A percentile compares a stretch with the other conserved stretches of the same genome.
Evolutionary conservation across 2,329 filamentous ascomycete genomes (phyloP).

Genomic region (Zasmidium cellare): DNA sequence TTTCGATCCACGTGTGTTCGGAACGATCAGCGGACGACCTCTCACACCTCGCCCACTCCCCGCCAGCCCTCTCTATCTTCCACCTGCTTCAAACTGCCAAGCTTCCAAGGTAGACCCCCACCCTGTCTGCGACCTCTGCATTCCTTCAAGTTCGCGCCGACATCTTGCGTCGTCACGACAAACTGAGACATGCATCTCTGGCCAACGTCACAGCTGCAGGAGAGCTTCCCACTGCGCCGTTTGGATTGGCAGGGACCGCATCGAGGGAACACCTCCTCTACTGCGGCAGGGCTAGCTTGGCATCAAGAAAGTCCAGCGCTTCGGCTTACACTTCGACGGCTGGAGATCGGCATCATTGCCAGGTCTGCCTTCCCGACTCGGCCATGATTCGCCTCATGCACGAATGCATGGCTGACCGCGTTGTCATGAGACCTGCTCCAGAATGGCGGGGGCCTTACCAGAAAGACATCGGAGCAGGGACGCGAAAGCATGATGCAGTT

Average conservation of each 20-base stretch:
- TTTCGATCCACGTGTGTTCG: neutral
- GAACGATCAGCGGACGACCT: neutral
- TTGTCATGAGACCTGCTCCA: neutral
- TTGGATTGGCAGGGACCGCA: neutral
- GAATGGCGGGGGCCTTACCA: neutral
- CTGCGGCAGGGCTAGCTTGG: neutral
- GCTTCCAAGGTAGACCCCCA: neutral
- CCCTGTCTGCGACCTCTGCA: neutral
- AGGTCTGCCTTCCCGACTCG: neutral
- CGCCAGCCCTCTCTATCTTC: neutral
- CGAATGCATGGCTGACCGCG: constrained; percentile 1
- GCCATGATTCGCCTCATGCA: neutral
- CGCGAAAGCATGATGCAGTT: neutral
- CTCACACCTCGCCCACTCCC: neutral
- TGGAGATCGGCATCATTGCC: neutral
- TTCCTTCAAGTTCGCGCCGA: neutral
- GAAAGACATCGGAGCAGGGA: neutral
- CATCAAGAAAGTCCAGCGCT: neutral
- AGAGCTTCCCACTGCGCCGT: neutral
- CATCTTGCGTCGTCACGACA: neutral
- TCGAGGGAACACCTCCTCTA: neutral
- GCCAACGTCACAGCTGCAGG: neutral
- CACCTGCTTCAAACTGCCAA: neutral
- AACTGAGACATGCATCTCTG: neutral
- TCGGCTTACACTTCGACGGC: neutral